phyloP scores from a whole-genome alignment of 2,329 filamentous ascomycete genomes.

The Penicillium concentricum region DNA sequence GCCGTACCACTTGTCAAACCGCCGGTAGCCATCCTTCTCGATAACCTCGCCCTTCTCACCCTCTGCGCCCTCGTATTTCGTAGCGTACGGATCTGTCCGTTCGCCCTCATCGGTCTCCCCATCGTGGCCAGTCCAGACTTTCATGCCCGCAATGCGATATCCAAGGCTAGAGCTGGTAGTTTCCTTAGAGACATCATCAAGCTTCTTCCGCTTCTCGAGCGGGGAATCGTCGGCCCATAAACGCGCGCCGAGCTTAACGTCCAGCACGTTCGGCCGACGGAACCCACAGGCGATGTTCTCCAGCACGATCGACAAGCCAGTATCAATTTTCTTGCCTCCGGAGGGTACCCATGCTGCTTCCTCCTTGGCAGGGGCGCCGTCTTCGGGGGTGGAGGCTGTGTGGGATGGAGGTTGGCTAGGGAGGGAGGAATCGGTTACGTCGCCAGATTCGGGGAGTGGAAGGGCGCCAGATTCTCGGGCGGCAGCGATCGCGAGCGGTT shows the following conservation, averaged over 20 bases:
- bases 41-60: constrained; percentile 45
- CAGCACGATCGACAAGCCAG: constrained; percentile 76
- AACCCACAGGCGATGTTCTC: constrained; percentile 82
- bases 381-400: constrained; percentile 27
- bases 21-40: constrained; percentile 54
- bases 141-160: constrained; percentile 66
- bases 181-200: constrained; percentile 59
- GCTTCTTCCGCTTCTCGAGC: constrained; percentile 55
- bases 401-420: constrained; percentile 18
- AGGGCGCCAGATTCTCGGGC: constrained; percentile 50
- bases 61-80: constrained; percentile 48
- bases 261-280: constrained; percentile 81
- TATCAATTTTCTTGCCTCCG: constrained; percentile 66
- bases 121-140: constrained; percentile 51
- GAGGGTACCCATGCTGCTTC: constrained; percentile 46
- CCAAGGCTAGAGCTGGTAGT: constrained; percentile 62
- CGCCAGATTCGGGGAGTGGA: constrained; percentile 25
- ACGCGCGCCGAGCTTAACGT: constrained; percentile 83
- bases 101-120: constrained; percentile 32
- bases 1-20: constrained; percentile 67
- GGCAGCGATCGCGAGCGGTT: constrained; percentile 42
- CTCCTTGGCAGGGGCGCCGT: constrained; percentile 23
- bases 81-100: constrained; percentile 36
- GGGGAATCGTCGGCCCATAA: constrained; percentile 76
- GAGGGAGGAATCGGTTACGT: constrained; percentile 7